These are phyloP conservation scores for Amanita inopinata DNA, from an alignment of 768 basidiomycete genomes.

Conservation along the genomic window DNA sequence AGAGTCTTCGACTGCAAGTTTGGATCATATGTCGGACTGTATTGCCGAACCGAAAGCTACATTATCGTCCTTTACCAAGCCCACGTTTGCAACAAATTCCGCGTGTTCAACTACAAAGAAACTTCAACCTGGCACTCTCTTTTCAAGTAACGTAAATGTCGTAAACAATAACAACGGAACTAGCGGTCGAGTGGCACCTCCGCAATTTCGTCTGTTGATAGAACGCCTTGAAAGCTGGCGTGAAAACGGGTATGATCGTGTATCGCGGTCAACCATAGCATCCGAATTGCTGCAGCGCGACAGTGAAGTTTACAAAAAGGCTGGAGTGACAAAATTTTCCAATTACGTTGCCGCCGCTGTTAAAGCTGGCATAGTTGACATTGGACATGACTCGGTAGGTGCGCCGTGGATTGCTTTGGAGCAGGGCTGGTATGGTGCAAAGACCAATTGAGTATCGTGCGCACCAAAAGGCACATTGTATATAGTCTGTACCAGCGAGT, in stretches of 20 bases:
- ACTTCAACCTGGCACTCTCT: too few relatives aligned
- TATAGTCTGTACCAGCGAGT: too few relatives aligned
- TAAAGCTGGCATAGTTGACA: conserved; percentile 25
- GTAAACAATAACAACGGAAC: neutral
- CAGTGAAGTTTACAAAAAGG: conserved; percentile 20
- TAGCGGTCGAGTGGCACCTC: neutral
- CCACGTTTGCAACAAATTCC: too few relatives aligned
- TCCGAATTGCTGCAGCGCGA: conserved; percentile 17
- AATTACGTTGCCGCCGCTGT: conserved; percentile 26
- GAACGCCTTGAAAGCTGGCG: conserved; percentile 19
- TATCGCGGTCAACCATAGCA: conserved; percentile 27
- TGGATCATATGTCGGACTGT: too few relatives aligned
- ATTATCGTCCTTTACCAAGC: too few relatives aligned
- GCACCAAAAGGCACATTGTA: too few relatives aligned
- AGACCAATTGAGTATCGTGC: too few relatives aligned
- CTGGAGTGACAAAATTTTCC: conserved; percentile 24
- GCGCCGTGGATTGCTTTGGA: conserved; percentile 26
- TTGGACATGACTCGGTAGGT: conserved; percentile 23
- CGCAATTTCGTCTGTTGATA: neutral
- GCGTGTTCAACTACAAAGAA: too few relatives aligned
- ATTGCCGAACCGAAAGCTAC: too few relatives aligned
- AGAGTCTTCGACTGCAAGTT: too few relatives aligned
- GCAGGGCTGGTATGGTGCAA: conserved; percentile 19
- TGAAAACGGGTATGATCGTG: conserved; percentile 17
- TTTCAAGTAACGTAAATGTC: too few relatives aligned